Evolutionary conservation across 768 basidiomycete species (phyloP).

Genomic region (Suillus tomentosus): DNA sequence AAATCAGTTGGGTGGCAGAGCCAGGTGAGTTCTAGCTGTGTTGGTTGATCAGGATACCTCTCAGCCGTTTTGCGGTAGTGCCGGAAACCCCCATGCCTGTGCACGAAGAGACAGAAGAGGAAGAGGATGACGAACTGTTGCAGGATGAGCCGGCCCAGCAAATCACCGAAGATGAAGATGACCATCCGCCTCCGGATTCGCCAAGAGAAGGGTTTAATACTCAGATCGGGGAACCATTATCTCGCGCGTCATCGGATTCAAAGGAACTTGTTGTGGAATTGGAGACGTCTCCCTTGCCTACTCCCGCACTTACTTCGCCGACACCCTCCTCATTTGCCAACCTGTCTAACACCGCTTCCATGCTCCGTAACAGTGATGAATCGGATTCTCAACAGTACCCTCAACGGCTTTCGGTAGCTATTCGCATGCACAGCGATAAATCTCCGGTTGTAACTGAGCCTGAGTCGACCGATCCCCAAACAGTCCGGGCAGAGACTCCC

Average conservation of each 20-base stretch:
- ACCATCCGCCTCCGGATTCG: constrained; percentile 53
- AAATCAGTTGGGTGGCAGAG: constrained; percentile 78
- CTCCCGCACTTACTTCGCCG: constrained; percentile 46
- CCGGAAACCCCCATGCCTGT: constrained; percentile 67
- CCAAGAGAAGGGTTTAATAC: constrained; percentile 47
- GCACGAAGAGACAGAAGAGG: constrained; percentile 40
- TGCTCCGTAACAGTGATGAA: constrained; percentile 45
- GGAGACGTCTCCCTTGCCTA: constrained; percentile 58
- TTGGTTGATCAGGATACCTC: constrained; percentile 8
- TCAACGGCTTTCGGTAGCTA: constrained; percentile 60
- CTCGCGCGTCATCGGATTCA: constrained; percentile 57
- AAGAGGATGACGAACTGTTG: constrained; percentile 41
- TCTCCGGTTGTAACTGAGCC: constrained; percentile 55
- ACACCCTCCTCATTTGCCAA: constrained; percentile 51
- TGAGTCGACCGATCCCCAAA: constrained; percentile 48
- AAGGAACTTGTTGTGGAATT: constrained; percentile 66
- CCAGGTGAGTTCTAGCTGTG: constrained; percentile 49
- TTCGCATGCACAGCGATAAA: constrained; percentile 61
- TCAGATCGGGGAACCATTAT: constrained; percentile 54
- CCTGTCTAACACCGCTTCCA: constrained; percentile 43
- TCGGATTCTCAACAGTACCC: constrained; percentile 61
- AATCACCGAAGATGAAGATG: constrained; percentile 46
- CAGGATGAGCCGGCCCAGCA: constrained; percentile 39
- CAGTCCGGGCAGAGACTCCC: constrained; percentile 42
- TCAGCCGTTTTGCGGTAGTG: constrained; percentile 36